These are phyloP conservation scores for Acanthamoeba culbertsoni DNA, from an alignment of 208 protist species.

Conservation along the genomic window DNA sequence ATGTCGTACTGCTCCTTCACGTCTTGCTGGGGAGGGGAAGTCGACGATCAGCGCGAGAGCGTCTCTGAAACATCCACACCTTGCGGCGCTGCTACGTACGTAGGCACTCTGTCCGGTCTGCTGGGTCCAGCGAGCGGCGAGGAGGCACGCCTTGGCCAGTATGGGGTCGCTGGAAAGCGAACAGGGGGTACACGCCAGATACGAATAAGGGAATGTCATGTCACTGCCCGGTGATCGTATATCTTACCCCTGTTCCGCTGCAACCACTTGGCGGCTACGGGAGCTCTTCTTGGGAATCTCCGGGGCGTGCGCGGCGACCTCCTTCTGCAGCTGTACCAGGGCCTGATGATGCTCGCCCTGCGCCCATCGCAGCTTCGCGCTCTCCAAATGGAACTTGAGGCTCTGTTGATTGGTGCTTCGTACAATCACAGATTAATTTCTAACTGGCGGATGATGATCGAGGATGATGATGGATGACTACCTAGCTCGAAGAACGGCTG, in stretches of 20 bases:
- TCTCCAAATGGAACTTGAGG: slow-evolving; percentile 82
- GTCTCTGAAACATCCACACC: no score
- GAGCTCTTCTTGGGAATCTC: background rate
- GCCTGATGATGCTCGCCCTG: slow-evolving; percentile 85
- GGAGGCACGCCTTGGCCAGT: slow-evolving; percentile 84
- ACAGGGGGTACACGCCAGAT: background rate
- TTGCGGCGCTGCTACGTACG: background rate
- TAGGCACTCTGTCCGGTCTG: slow-evolving; percentile 83
- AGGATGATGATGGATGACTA: background rate
- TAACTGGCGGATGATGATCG: background rate
- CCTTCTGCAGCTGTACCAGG: slow-evolving; percentile 83
- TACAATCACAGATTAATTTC: background rate
- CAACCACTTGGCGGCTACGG: background rate
- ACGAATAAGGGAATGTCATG: background rate
- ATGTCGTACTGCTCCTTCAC: slow-evolving; percentile 87
- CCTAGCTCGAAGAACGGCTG: slow-evolving; percentile 82
- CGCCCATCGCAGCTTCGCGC: slow-evolving; percentile 89
- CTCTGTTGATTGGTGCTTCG: background rate
- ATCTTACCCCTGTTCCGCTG: background rate
- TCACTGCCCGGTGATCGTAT: no score
- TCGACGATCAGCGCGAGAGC: background rate
- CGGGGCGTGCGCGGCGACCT: background rate
- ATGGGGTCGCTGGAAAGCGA: background rate
- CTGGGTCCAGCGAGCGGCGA: slow-evolving; percentile 85
- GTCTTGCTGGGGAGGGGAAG: slow-evolving; percentile 72